Percentiles rank a stretch among this genome's conserved stretches.
Evolutionary conservation across 345 rosid species (phyloP).

Genomic region (Salix purpurea): DNA sequence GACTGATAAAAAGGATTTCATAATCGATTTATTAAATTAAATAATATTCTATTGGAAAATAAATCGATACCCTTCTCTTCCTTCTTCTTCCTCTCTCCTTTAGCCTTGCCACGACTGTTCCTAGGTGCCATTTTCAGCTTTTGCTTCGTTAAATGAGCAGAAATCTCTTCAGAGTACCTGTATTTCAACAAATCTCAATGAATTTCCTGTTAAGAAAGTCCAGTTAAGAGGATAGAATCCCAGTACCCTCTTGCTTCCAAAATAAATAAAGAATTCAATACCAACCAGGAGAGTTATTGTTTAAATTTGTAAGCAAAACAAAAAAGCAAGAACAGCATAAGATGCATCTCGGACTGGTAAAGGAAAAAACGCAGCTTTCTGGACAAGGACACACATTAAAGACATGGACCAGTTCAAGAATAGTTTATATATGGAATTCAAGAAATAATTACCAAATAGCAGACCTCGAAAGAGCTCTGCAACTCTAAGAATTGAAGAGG

Average conservation of each 20-base stretch:
- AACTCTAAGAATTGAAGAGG: conserved; percentile 4
- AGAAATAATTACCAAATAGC: conserved; percentile 27
- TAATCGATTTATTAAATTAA: too few species aligned
- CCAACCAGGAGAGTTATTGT: too few species aligned
- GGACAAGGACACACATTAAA: too few species aligned
- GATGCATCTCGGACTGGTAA: too few species aligned
- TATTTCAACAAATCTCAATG: neutral
- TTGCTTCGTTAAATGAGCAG: conserved; percentile 15
- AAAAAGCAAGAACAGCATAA: too few species aligned
- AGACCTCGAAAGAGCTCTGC: neutral
- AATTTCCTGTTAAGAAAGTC: neutral
- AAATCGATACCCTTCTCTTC: conserved; percentile 72
- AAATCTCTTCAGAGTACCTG: conserved; percentile 6
- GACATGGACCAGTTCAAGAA: neutral
- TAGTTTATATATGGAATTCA: neutral
- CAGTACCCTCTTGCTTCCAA: neutral
- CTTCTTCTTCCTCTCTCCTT: conserved; percentile 95
- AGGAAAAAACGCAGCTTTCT: too few species aligned
- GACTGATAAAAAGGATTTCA: neutral
- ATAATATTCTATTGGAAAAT: neutral
- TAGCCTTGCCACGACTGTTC: conserved; percentile 86
- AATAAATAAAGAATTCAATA: neutral
- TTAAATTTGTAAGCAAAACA: too few species aligned
- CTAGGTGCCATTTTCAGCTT: conserved; percentile 76
- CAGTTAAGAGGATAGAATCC: too few species aligned